Base-by-base conservation (phyloP, 1,284 basidiomycete species). In the Irpex rosettiformis region DNA sequence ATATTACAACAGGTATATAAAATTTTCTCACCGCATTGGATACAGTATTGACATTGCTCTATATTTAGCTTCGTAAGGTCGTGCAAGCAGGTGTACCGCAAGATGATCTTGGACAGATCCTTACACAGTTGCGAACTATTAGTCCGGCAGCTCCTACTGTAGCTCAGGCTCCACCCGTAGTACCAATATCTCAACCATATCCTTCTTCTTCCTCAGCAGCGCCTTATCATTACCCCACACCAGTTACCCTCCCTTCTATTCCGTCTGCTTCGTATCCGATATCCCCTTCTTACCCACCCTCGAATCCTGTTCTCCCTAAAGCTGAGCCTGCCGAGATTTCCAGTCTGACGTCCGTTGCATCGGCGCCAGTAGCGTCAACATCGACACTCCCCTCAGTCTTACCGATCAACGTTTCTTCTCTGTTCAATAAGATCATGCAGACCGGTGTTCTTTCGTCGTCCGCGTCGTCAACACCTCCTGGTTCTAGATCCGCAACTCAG, bases 71-170 rank as follows among this genome's bases (percentile, higher is more conserved):
- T 59, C 87, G 89, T 54, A 81, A 79, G 56, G 77, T 94, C 30
- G 89, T 94, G 1, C 86, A 91, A 67, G 82, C 85, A 1, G 88
- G 89, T 13, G 86, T 95, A 16, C 91, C 91, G 1, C 86, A 89
- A 65, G 83, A 85, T 25, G 91, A 96, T 68, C 77, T 96, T 27
- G 79, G 80, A 43, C 90, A 93, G 68, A 95, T 96, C 57, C 79
- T 94, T 0, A 72, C 75, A 30, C 92, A 94, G 68, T 72, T 96
- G 4, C 86, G 90, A 37, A 79, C 80, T 29, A 74, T 94, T 18
- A 79, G 85, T 25, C 81, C 83, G 54, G 72, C 77, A 60, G 72
- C 74, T 55, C 66, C 75, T 22, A 69, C 69, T 70, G 40, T 61
- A 33, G 40, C 60, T 4, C 57, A 61, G 33, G 55, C 61, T 13